A percentile compares a stretch with the other conserved stretches of the same genome.
These are phyloP conservation scores for Auriscalpium microsporum DNA, from an alignment of 768 basidiomycete species.

Conservation along the genomic window DNA sequence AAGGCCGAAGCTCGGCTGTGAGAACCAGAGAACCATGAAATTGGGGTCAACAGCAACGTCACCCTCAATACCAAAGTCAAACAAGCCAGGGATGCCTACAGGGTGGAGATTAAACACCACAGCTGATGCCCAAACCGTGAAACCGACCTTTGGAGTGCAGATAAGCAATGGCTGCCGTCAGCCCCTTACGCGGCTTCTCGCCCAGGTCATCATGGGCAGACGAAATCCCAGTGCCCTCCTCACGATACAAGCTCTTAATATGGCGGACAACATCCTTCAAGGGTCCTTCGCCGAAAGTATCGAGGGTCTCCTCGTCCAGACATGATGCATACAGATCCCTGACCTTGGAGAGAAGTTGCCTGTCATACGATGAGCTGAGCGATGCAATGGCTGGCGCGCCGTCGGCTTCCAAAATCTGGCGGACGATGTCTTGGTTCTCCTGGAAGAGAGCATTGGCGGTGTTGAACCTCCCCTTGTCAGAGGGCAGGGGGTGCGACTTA, in stretches of 20 bases:
- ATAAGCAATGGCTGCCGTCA: constrained; percentile 79
- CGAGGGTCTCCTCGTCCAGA: constrained; percentile 67
- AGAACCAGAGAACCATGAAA: constrained; percentile 78
- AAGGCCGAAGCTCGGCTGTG: constrained; percentile 71
- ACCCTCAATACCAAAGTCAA: constrained; percentile 80
- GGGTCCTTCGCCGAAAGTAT: constrained; percentile 65
- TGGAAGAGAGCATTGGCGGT: constrained; percentile 65
- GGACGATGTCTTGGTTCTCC: constrained; percentile 72
- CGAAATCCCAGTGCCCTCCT: constrained; percentile 35
- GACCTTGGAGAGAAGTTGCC: constrained; percentile 53
- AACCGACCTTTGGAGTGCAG: constrained; percentile 73
- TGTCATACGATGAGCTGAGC: constrained; percentile 33
- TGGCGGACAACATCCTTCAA: constrained; percentile 57
- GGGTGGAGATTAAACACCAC: not conserved
- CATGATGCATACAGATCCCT: constrained; percentile 74
- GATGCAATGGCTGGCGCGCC: constrained; percentile 18
- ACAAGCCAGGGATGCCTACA: constrained; percentile 67
- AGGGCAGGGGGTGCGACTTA: constrained; percentile 72
- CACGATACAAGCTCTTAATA: constrained; percentile 51
- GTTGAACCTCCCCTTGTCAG: constrained; percentile 69
- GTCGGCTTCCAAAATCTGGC: constrained; percentile 52
- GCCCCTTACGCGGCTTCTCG: constrained; percentile 36
- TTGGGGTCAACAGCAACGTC: constrained; percentile 84
- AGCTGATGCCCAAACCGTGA: not conserved
- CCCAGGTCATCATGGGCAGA: constrained; percentile 4